Evolutionary conservation across 164 flowering plant species (phyloP).

Genomic region (Vitis labrusca): DNA sequence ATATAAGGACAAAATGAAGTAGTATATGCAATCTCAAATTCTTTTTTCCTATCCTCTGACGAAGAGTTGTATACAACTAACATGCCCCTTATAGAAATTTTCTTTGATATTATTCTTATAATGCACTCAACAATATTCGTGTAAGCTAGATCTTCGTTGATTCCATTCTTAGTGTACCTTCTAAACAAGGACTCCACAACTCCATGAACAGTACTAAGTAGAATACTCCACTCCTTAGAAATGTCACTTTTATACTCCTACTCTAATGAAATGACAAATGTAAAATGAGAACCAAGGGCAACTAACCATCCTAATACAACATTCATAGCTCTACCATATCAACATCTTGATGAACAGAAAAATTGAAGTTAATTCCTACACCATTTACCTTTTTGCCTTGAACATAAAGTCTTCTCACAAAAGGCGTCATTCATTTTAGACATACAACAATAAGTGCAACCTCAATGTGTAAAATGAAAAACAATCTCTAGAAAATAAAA

Average conservation of each 20-base stretch:
- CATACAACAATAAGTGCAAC: constrained; percentile 64
- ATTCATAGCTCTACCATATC: constrained; percentile 88
- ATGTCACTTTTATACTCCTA: constrained; percentile 98
- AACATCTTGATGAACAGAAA: constrained; percentile 96
- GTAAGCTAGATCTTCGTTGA: constrained; percentile 85
- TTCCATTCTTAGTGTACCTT: constrained; percentile 86
- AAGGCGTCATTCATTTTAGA: constrained; percentile 99
- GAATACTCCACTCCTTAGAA: constrained; percentile 95
- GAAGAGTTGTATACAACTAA: constrained; percentile 74
- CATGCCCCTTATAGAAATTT: constrained; percentile 93
- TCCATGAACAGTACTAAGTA: constrained; percentile 97
- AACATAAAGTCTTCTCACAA: constrained; percentile 90
- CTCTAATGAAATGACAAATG: constrained; percentile 94
- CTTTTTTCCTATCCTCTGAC: constrained; percentile 69
- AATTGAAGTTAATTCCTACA: constrained; percentile 93
- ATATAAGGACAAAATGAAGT: constrained; percentile 92
- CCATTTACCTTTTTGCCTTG: constrained; percentile 94
- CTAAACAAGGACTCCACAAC: constrained; percentile 89
- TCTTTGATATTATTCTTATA: constrained; percentile 78
- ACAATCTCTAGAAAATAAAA: too few species aligned
- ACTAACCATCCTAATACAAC: constrained; percentile 95
- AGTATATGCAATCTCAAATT: constrained; percentile 83
- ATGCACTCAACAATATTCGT: constrained; percentile 88
- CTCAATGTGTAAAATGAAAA: too few species aligned
- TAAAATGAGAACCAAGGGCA: constrained; percentile 96